These are phyloP conservation scores for Lentinula sp. DNA, from an alignment of 768 basidiomycete species.

Conservation along the genomic window DNA sequence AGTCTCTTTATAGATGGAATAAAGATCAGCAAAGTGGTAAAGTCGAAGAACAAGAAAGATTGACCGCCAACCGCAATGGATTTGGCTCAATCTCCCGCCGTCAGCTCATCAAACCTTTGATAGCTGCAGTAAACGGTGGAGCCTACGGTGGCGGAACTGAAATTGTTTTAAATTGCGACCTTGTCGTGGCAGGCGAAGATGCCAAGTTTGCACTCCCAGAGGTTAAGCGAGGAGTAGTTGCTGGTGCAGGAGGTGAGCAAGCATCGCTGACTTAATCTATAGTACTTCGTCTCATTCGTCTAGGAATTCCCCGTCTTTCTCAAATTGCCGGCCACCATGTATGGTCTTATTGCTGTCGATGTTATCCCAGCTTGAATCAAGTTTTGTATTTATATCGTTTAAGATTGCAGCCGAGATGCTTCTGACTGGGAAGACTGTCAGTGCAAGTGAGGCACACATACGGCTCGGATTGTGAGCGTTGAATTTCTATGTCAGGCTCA, in stretches of 20 bases:
- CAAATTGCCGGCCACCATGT: conserved; percentile 74
- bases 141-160: conserved; percentile 65
- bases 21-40: conserved; percentile 38
- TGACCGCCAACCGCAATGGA: conserved; percentile 41
- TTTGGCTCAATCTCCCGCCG: conserved; percentile 74
- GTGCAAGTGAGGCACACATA: conserved; percentile 58
- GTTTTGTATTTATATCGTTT: background rate
- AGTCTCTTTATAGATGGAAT: conserved; percentile 46
- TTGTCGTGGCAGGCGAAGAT: conserved; percentile 62
- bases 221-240: conserved; percentile 72
- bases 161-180: conserved; percentile 69
- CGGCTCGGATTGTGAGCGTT: conserved; percentile 67
- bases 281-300: background rate
- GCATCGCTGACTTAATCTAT: background rate
- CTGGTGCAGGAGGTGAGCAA: conserved; percentile 59
- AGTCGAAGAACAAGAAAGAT: conserved; percentile 35
- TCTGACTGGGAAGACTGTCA: conserved; percentile 63
- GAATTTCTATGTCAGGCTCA: conserved; percentile 15
- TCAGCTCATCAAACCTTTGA: conserved; percentile 61
- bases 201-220: conserved; percentile 74
- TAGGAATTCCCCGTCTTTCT: conserved; percentile 65
- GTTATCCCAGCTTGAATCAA: too few species aligned
- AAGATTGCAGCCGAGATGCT: conserved; percentile 75
- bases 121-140: conserved; percentile 77
- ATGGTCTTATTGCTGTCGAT: conserved; percentile 9